Evolutionary conservation across 176 grass and related monocot species (phyloP).

Genomic region (Hordeum vulgare): DNA sequence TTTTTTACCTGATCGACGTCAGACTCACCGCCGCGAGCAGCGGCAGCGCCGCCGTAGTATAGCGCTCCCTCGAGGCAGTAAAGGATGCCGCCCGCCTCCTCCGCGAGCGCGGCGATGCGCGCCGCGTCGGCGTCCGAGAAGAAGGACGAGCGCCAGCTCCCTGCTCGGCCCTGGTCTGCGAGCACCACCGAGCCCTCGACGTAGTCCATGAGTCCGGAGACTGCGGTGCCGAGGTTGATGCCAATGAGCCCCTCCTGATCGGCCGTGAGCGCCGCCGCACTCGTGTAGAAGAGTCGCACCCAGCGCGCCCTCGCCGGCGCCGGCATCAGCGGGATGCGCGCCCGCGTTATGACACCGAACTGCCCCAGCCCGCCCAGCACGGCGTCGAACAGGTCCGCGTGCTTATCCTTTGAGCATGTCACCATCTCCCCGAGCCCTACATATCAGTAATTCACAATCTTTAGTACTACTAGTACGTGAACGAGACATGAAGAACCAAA

Average conservation of each 20-base stretch:
- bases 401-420: conserved; percentile 37
- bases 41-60: conserved; percentile 39
- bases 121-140: conserved; percentile 12
- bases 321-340: conserved; percentile 42
- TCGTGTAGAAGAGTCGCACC: conserved; percentile 49
- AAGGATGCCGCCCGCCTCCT: conserved; percentile 19
- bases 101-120: conserved; percentile 1
- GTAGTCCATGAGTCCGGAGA: conserved; percentile 50
- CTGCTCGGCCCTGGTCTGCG: neutral
- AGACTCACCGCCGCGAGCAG: neutral
- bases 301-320: conserved; percentile 48
- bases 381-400: conserved; percentile 46
- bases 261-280: neutral
- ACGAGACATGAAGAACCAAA: neutral
- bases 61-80: conserved; percentile 58
- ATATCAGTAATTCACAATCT: neutral
- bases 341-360: conserved; percentile 64
- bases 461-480: neutral
- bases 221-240: neutral
- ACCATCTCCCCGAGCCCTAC: conserved; percentile 35
- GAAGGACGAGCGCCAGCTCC: conserved; percentile 38
- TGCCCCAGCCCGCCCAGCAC: conserved; percentile 65
- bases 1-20: conserved; percentile 31
- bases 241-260: conserved; percentile 58
- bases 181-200: conserved; percentile 43